Evolutionary conservation across 805 yeast species (phyloP), one percentile per base, ranked within the genome.

Genomic region (Monosporozyma servazzii): DNA sequence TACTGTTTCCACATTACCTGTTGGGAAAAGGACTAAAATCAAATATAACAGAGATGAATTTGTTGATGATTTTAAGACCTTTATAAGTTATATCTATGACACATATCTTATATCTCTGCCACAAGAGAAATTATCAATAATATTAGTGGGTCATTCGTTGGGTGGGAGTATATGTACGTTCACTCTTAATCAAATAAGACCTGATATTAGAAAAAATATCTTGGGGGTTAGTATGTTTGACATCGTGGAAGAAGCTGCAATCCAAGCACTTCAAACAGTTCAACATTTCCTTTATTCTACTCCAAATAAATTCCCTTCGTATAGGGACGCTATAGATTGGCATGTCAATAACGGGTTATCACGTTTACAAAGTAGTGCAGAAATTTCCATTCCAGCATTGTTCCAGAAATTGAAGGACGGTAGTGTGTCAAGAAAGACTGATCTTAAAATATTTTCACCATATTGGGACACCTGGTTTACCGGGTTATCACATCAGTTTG

Each of bases 171-270:
- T 93, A 3, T 71, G 88, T 31, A 77, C 96, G 0, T 75, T 75
- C 42, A 76, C 78, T 1, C 64, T 80, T 5, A 48, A 63, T 7
- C 56, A 59, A 2, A 56, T 68, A 2, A 52, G 59, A 5, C 42
- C 44, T 7, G 18, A 50, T 33, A 44, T 64, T 18, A 62, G 45
- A 40, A 59, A 58, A 4, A 56, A 60, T 18, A 63, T 86, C 2
- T 73, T 77, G 36, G 99, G 98, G 0, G 67, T 93, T 2, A 77
- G 79, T 0, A 81, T 90, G 74, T 69, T 93, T 17, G 99, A 93
- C 66, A 93, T 93, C 2, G 96, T 93, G 1, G 99, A 93, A 63
- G 98, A 90, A 53, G 84, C 93, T 0, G 97, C 98, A 0, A 74
- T 85, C 1, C 75, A 76, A 39, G 81, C 96, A 0, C 70, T 93